These are phyloP conservation scores for Amaranthus cruentus DNA, from an alignment of 148 eudicot genomes.

Conservation along the genomic window DNA sequence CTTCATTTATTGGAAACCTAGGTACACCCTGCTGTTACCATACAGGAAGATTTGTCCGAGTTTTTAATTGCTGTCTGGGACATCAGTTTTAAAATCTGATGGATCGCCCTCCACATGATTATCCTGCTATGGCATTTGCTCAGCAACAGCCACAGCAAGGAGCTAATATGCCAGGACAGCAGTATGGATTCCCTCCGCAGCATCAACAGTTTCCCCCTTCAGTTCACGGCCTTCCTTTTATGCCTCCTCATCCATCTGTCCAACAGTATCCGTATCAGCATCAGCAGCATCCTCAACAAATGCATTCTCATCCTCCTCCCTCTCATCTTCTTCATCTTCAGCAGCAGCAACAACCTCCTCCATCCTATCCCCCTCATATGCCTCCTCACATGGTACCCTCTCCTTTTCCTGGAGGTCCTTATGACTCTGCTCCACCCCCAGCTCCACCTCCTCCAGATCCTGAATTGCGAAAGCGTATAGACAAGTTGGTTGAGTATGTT, in stretches of 20 bases:
- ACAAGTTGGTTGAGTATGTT: constrained; percentile 80
- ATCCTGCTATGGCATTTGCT: constrained; percentile 73
- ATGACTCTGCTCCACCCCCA: constrained; percentile 72
- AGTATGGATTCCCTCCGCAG: constrained; percentile 76
- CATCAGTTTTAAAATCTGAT: constrained; percentile 27
- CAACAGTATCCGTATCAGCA: constrained; percentile 75
- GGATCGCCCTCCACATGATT: constrained; percentile 91
- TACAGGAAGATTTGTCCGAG: constrained; percentile 1
- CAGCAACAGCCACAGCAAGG: constrained; percentile 79
- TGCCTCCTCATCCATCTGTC: constrained; percentile 70
- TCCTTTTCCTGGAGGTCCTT: constrained; percentile 62
- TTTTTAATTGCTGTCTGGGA: background rate
- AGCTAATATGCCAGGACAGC: constrained; percentile 67
- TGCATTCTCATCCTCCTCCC: constrained; percentile 61
- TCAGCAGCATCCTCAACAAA: constrained; percentile 63
- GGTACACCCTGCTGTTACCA: constrained; percentile 2
- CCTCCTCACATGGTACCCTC: constrained; percentile 65
- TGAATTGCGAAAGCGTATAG: constrained; percentile 84
- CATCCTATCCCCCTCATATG: constrained; percentile 65
- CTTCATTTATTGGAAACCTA: background rate
- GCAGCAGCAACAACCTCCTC: constrained; percentile 68
- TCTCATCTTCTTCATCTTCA: constrained; percentile 68
- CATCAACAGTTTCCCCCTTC: constrained; percentile 81
- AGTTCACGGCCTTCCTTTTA: constrained; percentile 72
- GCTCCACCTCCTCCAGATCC: constrained; percentile 86